phyloP scores from a whole-genome alignment of 345 rosid genomes.

The Conringia planisiliqua region DNA sequence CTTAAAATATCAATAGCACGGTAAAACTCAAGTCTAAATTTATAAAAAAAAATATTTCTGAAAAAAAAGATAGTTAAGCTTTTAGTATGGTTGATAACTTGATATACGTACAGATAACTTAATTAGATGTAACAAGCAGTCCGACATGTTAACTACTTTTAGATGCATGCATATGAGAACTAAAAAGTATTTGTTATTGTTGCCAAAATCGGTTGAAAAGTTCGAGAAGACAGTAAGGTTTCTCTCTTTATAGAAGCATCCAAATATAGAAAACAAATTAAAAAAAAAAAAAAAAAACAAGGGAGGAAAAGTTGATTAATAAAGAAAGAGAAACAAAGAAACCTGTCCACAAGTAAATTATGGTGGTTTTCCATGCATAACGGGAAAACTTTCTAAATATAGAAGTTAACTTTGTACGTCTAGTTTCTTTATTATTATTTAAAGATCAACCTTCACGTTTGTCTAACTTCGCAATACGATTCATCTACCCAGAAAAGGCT shows the following conservation, averaged over 20 bases:
- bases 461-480: constrained; percentile 31
- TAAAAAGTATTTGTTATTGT: neutral
- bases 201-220: constrained; percentile 13
- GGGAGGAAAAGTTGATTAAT: neutral
- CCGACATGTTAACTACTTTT: neutral
- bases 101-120: neutral
- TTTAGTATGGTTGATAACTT: neutral
- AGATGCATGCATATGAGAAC: neutral
- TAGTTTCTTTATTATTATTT: constrained; percentile 9
- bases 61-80: neutral
- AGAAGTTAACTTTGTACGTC: neutral
- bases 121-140: neutral
- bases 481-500: constrained; percentile 17
- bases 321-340: constrained; percentile 1
- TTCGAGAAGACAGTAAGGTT: neutral
- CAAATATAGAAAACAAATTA: constrained; percentile 5
- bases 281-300: neutral
- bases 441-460: constrained; percentile 20
- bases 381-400: constrained; percentile 29
- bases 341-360: constrained; percentile 20
- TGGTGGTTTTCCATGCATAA: constrained; percentile 25
- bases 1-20: neutral
- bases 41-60: neutral
- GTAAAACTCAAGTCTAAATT: neutral
- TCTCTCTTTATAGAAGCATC: constrained; percentile 6